Base-by-base conservation (phyloP, 2,329 filamentous ascomycete species). In the Venturia effusa region DNA sequence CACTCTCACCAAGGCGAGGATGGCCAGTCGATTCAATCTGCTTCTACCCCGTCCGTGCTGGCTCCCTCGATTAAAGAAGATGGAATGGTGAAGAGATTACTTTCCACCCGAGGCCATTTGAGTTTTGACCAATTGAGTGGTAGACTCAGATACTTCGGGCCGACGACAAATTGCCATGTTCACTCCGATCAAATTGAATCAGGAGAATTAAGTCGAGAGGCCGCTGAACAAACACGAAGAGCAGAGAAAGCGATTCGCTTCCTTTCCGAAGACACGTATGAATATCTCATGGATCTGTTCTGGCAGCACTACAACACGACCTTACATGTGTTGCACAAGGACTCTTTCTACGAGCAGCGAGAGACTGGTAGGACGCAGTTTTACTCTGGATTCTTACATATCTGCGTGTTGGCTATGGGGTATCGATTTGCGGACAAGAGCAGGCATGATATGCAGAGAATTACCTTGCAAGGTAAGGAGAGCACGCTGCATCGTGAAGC, bases 401-500 rank as follows among this genome's bases (percentile, higher is more conserved):
- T 83, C 22, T 73, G 78, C 62, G 75, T 83, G 11, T 71, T 83
- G 17, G 81, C 80, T 4, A 80, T 81, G 72, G 81, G 80, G 3
- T 83, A 78, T 66, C 76, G 80, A 41, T 81, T 77, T 64, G 79
- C 81, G 27, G 80, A 83, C 67, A 76, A 77, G 69, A 71, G 74
- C 19, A 73, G 81, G 37, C 74, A 77, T 2, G 81, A 83, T 66
- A 78, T 83, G 64, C 76, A 76, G 66, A 76, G 73, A 62, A 77
- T 83, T 27, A 72, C 76, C 0, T 64, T 82, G 0, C 77, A 76
- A 4, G 75, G 74, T 41, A 75, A 78, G 67, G 80, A 83, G 69
- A 83, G 80, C 67, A 80, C 78, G 0, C 71, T 84, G 24, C 81
- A 83, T 65, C 70, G 79, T 37, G 81, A 83, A 69, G 80, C 81